These are phyloP conservation scores for Flaveria brownii DNA, from an alignment of 129 eudicot species.

Conservation along the genomic window DNA sequence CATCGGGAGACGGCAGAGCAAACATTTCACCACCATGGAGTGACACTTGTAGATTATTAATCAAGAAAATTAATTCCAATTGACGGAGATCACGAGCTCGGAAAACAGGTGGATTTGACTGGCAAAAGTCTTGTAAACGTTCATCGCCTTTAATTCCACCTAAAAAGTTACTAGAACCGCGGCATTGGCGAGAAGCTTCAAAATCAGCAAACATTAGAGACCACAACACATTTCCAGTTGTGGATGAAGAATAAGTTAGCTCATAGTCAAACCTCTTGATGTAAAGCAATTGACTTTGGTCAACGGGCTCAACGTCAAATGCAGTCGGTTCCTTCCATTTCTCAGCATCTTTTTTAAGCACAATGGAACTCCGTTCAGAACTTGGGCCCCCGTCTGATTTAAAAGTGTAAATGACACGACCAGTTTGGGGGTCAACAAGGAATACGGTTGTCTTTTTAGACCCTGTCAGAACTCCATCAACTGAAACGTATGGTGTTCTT, in stretches of 20 bases:
- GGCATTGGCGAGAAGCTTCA: conserved; percentile 70
- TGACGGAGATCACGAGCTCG: conserved; percentile 63
- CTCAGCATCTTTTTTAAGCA: conserved; percentile 43
- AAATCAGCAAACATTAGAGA: conserved; percentile 64
- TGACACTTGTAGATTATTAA: conserved; percentile 36
- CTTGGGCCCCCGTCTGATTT: conserved; percentile 53
- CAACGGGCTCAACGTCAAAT: conserved; percentile 39
- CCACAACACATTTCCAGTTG: conserved; percentile 71
- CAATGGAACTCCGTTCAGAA: conserved; percentile 42
- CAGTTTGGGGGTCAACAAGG: conserved; percentile 73
- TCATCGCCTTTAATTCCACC: conserved; percentile 36
- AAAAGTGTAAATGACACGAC: conserved; percentile 58
- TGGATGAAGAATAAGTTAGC: conserved; percentile 52
- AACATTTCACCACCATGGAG: conserved; percentile 42
- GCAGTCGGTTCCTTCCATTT: conserved; percentile 38
- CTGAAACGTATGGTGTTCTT: conserved; percentile 55
- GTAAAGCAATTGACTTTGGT: conserved; percentile 52
- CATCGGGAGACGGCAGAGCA: conserved; percentile 50
- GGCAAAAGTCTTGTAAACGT: conserved; percentile 44
- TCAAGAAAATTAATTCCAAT: conserved; percentile 41
- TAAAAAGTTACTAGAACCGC: conserved; percentile 46
- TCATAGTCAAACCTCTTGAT: conserved; percentile 77
- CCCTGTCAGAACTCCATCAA: conserved; percentile 68
- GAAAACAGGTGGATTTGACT: conserved; percentile 47
- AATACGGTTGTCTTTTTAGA: conserved; percentile 74